Percentiles rank a stretch among this genome's conserved stretches.
Evolutionary conservation across 139 green algal species (phyloP).

Genomic region (Auxenochlorella protothecoides): DNA sequence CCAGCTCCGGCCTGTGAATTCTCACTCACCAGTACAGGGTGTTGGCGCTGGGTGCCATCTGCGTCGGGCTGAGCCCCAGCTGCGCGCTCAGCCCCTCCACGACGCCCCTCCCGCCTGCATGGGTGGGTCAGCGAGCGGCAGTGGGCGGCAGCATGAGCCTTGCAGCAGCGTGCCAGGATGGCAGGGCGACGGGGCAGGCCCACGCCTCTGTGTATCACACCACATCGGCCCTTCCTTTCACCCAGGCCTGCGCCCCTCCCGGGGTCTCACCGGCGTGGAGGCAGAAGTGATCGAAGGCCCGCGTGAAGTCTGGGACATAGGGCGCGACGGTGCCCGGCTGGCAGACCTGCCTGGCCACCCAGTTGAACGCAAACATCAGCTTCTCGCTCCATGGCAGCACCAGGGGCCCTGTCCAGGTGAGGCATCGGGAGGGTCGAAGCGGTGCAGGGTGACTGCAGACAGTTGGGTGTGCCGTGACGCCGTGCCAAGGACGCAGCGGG

Average conservation of each 20-base stretch:
- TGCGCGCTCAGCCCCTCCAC: slow-evolving; percentile 69
- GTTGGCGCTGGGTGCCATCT: slow-evolving; percentile 41
- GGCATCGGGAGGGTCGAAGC: no score
- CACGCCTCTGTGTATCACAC: no score
- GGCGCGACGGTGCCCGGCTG: slow-evolving; percentile 19
- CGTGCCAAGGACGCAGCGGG: no score
- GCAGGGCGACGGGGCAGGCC: no score
- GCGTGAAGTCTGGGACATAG: slow-evolving; percentile 71
- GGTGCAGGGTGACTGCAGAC: no score
- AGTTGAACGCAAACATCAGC: slow-evolving; percentile 41
- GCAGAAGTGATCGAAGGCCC: slow-evolving; percentile 80
- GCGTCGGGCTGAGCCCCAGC: slow-evolving; percentile 36
- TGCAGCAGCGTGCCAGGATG: no score
- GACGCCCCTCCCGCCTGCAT: slow-evolving; percentile 55
- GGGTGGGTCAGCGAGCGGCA: no score
- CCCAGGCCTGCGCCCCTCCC: no score
- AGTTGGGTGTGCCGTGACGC: no score
- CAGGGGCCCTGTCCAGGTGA: slow-evolving; percentile 13
- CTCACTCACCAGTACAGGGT: slow-evolving; percentile 35
- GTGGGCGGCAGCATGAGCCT: no score
- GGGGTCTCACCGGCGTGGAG: slow-evolving; percentile 44
- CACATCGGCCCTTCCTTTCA: no score
- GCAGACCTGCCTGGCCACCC: slow-evolving; percentile 23
- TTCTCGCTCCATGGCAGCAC: slow-evolving; percentile 51
- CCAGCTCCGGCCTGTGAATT: background rate